These are phyloP conservation scores for Lagenaria siceraria DNA, from an alignment of 306 rosid genomes.

Conservation along the genomic window DNA sequence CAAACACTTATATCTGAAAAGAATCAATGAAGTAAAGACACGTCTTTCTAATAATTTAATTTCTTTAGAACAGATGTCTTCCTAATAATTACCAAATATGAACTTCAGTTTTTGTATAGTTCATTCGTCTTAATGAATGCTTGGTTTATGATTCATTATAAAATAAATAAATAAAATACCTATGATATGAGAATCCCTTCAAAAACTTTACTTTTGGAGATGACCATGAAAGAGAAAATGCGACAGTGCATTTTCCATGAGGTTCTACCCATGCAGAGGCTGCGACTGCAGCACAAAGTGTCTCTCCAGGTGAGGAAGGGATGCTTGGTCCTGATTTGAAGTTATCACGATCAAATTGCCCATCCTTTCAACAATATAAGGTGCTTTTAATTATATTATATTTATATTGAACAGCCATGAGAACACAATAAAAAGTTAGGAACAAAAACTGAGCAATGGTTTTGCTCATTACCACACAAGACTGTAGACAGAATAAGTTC, in stretches of 20 bases:
- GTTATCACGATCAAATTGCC: slow-evolving; percentile 76
- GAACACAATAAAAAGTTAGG: background rate
- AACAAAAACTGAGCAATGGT: background rate
- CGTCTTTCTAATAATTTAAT: background rate
- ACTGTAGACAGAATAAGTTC: background rate
- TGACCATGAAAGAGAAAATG: slow-evolving; percentile 92
- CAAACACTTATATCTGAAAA: background rate
- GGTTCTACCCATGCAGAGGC: slow-evolving; percentile 99
- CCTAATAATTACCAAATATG: background rate
- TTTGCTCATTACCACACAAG: background rate
- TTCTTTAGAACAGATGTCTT: background rate
- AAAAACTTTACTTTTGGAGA: slow-evolving; percentile 88
- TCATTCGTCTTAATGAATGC: background rate
- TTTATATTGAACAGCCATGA: background rate
- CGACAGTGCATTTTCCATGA: slow-evolving; percentile 91
- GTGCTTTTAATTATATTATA: background rate
- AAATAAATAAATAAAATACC: slow-evolving; percentile 18
- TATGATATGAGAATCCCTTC: slow-evolving; percentile 74
- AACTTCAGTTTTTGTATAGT: background rate
- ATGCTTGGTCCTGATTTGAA: slow-evolving; percentile 66
- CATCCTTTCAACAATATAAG: slow-evolving; percentile 44
- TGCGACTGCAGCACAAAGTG: slow-evolving; percentile 89
- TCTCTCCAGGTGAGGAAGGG: slow-evolving; percentile 89
- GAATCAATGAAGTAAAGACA: background rate
- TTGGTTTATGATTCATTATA: background rate